These are phyloP conservation scores for Aspergillus haitiensis DNA, from an alignment of 495 filamentous ascomycete species.

Conservation along the genomic window DNA sequence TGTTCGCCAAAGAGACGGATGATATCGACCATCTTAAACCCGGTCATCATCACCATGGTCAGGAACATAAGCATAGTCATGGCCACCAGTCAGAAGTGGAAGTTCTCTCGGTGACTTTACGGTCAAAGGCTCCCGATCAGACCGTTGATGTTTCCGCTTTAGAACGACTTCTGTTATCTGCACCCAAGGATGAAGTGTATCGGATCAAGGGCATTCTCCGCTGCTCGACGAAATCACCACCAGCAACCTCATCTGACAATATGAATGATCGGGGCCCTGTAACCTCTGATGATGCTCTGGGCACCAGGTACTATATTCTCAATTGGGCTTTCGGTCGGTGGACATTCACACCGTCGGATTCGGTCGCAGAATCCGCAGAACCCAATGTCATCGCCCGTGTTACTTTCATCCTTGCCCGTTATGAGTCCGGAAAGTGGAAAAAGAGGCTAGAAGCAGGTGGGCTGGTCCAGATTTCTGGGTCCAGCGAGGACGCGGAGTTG, in stretches of 20 bases:
- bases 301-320: conserved; percentile 64
- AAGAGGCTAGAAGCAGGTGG: conserved; percentile 70
- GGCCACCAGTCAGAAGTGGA: conserved; percentile 85
- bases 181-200: conserved; percentile 90
- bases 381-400: conserved; percentile 61
- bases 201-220: conserved; percentile 87
- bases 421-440: conserved; percentile 87
- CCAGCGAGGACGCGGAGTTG: conserved; percentile 30
- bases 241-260: conserved; percentile 59
- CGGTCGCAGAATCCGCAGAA: conserved; percentile 41
- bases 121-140: conserved; percentile 29
- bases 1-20: conserved; percentile 58
- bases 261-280: conserved; percentile 6
- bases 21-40: conserved; percentile 22
- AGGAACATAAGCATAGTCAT: conserved; percentile 38
- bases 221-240: conserved; percentile 49
- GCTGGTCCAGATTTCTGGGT: conserved; percentile 49
- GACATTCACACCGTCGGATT: conserved; percentile 70
- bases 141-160: conserved; percentile 66
- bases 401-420: conserved; percentile 80
- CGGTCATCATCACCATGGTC: conserved; percentile 27
- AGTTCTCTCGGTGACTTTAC: conserved; percentile 75
- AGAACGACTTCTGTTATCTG: conserved; percentile 61
- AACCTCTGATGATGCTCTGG: conserved; percentile 5
- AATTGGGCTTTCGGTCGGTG: conserved; percentile 98